Base-by-base conservation (phyloP, 257 asterid species). In the Misopates orontium region DNA sequence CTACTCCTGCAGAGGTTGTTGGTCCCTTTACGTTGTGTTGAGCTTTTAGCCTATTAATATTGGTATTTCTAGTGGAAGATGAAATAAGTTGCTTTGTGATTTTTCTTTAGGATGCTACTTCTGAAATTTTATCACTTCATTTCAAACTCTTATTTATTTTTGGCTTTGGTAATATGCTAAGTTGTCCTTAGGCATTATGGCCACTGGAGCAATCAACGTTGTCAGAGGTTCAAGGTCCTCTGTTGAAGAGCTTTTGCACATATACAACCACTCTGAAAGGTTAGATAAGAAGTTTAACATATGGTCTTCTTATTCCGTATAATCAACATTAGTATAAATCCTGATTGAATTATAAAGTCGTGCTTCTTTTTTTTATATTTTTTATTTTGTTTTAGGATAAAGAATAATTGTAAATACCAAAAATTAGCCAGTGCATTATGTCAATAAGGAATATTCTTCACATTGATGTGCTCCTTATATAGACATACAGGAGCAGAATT, bases 191-290 rank as follows among this genome's bases (percentile, higher is more conserved):
- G 98, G 98, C 75, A 89, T 74, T 60, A 91, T 91, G 98, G 87
- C 97, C 31, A 82, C 91, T 60, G 98, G 98, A 76, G 98, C 98
- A 45, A 81, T 91, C 71, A 81, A 89, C 60, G 97, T 91, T 62
- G 98, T 91, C 63, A 79, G 98, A 71, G 98, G 98, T 68, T 85
- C 98, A 50, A 84, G 96, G 76, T 91, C 98, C 57, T 89, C 98
- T 19, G 82, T 69, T 60, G 90, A 85, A 64, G 98, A 91, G 82
- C 96, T 91, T 68, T 75, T 87, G 79, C 96, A 80, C 66, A 87
- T 91, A 73, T 91, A 91, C 83, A 78, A 51, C 78, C 98, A 91
- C 80, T 91, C 98, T 52, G 96, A 89, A 71, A 89, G 98, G 96
- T 91, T 50, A 66, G 82, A 52, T 62, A 56, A 59, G 66, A 65